These are phyloP conservation scores for Arachis hypogaea DNA, from an alignment of 306 rosid species.

Conservation along the genomic window DNA sequence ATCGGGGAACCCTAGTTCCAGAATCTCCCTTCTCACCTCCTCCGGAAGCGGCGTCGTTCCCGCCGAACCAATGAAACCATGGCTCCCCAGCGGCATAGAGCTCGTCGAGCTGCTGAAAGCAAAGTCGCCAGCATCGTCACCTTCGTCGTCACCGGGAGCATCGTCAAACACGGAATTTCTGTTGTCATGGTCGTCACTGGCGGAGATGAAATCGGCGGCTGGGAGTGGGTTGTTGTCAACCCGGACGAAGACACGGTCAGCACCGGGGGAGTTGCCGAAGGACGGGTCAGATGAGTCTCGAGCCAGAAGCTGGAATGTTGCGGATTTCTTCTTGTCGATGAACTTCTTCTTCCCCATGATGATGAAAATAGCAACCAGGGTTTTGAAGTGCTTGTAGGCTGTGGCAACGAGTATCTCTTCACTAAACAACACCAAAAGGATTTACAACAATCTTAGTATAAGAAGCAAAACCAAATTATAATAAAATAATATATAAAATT, in stretches of 20 bases:
- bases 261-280: conserved; percentile 53
- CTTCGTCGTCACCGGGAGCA: conserved; percentile 56
- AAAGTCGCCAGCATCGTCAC: conserved; percentile 23
- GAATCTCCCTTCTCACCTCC: conserved; percentile 67
- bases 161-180: conserved; percentile 58
- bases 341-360: conserved; percentile 59
- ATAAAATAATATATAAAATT: too few relatives aligned
- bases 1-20: conserved; percentile 87
- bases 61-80: background rate
- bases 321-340: conserved; percentile 77
- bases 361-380: too few relatives aligned
- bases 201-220: conserved; percentile 31
- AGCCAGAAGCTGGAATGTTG: conserved; percentile 70
- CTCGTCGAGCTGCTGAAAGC: conserved; percentile 24
- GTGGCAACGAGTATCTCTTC: too few relatives aligned
- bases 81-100: background rate
- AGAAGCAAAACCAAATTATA: too few relatives aligned
- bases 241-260: conserved; percentile 80
- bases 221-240: conserved; percentile 64
- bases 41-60: conserved; percentile 47
- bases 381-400: too few relatives aligned
- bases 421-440: too few relatives aligned
- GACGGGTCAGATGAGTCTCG: conserved; percentile 84
- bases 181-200: conserved; percentile 22
- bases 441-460: too few relatives aligned